Conservation (phyloP, 345 rosid species). For the Gossypium thurberi region DNA sequence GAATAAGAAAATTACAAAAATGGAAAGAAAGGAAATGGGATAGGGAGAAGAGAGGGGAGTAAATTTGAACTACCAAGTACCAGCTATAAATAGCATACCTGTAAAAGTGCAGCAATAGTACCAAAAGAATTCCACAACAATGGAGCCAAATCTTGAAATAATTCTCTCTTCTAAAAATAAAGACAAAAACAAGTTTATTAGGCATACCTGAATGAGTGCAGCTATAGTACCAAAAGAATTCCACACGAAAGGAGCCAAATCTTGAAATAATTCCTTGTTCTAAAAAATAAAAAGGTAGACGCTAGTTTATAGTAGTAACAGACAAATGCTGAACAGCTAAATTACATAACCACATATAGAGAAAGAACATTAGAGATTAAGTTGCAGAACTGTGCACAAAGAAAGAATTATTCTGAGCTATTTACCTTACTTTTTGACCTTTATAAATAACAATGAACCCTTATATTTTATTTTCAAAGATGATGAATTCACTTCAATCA, state of each 20-base stretch:
- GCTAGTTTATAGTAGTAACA: conserved; percentile 30
- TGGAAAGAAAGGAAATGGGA: neutral
- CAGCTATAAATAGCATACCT: conserved; percentile 46
- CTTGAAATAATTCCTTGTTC: conserved; percentile 96
- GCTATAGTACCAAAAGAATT: conserved; percentile 83
- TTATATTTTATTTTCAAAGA: neutral
- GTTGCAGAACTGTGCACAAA: neutral
- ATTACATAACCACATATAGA: conserved; percentile 21
- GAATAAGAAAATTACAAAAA: neutral
- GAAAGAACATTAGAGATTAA: conserved; percentile 2
- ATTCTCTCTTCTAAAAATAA: conserved; percentile 72
- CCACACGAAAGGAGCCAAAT: conserved; percentile 97
- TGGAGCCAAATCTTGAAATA: conserved; percentile 97
- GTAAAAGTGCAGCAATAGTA: conserved; percentile 71
- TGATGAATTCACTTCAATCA: neutral
- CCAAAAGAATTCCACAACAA: conserved; percentile 89
- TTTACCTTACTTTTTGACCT: neutral
- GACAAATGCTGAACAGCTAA: conserved; percentile 17
- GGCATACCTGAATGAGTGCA: conserved; percentile 63
- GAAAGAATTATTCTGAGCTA: neutral
- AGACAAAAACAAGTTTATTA: conserved; percentile 17
- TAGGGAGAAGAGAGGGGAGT: neutral
- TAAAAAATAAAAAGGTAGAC: conserved; percentile 36
- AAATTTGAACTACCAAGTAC: conserved; percentile 4
- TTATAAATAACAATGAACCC: neutral